Base-by-base conservation (phyloP, 768 basidiomycete genomes). In the Kwoniella sp. region DNA sequence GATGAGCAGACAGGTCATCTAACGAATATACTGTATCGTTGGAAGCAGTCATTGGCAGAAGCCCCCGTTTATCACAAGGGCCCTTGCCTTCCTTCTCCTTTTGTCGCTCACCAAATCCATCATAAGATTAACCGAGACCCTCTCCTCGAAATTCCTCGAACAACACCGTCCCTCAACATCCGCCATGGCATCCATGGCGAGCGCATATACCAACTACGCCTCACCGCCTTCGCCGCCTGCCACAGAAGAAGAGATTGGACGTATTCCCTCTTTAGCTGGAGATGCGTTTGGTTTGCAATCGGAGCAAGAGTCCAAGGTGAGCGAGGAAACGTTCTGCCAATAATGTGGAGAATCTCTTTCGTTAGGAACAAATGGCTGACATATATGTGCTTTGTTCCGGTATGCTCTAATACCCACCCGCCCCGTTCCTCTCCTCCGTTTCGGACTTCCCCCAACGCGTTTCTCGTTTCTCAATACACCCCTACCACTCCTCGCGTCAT, bases 141-240 rank as follows among this genome's bases (percentile, higher is more conserved):
- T n/a, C n/a, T n/a, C n/a, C n/a, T n/a, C n/a, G n/a, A n/a, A n/a
- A n/a, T 56, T 2, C 5, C 11, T 38, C 56, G 25, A 41, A 13
- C 30, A 15, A 28, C 22, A 15, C 7, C 1, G 1, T 34, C 20
- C 34, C 22, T 41, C 26, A 41, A 20, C 13, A 31, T 29, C 12
- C n/a, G 31, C 4, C 28, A 55, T 57, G 56, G 25, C 56, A 25
- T 57, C 56, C 2, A 38, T 57, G 25, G 28, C 56, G 1, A 38
- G 37, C n/a, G 23, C 34, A 41, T 57, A 57, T 26, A 41, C 34
- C 2, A 38, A 34, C 3, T 57, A 57, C 38, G 56, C 13, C 11
- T 57, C 56, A 41, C 58, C 58, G 22, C 58, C 58, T 31, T 59
- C 58, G 51, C 63, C 63, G 47, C 63, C 63, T 17, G 38, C 45